Conservation (phyloP, 331 rosid species). For the Quercus tomentella region DNA sequence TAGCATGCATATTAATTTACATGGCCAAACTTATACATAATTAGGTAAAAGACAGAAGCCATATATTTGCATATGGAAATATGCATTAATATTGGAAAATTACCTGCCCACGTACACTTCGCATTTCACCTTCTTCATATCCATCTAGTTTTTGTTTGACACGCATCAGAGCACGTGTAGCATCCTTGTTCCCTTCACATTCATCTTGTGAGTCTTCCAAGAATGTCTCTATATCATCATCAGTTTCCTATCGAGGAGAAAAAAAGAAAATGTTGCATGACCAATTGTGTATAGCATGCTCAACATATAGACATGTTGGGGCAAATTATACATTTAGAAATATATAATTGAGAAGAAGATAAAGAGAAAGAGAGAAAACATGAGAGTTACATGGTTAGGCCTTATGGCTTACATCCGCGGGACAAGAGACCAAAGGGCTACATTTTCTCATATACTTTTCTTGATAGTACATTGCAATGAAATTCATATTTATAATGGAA, state of each 20-base stretch:
- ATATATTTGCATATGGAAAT: not conserved
- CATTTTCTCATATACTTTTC: too few species aligned
- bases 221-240: conserved; percentile 61
- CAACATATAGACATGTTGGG: not conserved
- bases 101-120: conserved; percentile 93
- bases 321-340: not conserved
- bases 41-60: not conserved
- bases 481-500: too few species aligned
- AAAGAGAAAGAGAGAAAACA: too few species aligned
- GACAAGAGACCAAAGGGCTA: too few species aligned
- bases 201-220: conserved; percentile 66
- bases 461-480: too few species aligned
- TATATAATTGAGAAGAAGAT: too few species aligned
- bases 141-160: conserved; percentile 96
- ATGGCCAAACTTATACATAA: not conserved
- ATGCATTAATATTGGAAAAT: conserved; percentile 4
- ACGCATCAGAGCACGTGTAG: conserved; percentile 86
- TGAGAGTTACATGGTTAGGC: too few species aligned
- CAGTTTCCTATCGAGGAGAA: conserved; percentile 55
- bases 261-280: not conserved
- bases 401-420: too few species aligned
- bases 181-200: conserved; percentile 91
- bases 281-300: conserved; percentile 8
- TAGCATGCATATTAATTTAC: not conserved
- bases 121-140: conserved; percentile 93